These are phyloP conservation scores for Cryptosporidium tyzzeri DNA, from an alignment of 169 alveolate genomes.

Conservation along the genomic window DNA sequence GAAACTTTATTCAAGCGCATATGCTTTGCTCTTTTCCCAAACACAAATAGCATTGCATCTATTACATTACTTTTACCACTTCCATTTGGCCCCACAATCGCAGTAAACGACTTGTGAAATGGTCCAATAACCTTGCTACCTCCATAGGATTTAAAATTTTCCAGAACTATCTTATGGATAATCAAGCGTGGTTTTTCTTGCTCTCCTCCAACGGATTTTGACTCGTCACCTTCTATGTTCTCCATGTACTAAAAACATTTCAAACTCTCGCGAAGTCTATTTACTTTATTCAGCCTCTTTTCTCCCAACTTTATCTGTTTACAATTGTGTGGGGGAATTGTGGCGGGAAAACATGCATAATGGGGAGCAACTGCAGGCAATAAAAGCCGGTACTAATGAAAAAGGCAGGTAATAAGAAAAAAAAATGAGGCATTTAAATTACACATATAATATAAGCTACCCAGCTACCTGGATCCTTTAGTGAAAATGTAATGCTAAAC, in stretches of 20 bases:
- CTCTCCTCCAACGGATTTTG: background rate
- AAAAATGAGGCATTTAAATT: background rate
- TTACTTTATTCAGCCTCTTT: background rate
- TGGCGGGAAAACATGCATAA: constrained; percentile 24
- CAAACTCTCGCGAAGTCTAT: background rate
- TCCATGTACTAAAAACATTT: constrained; percentile 43
- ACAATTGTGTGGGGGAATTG: background rate
- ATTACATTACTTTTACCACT: constrained; percentile 99
- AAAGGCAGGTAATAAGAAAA: background rate
- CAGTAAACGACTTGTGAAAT: constrained; percentile 92
- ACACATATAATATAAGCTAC: background rate
- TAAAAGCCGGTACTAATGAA: background rate
- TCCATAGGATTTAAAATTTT: constrained; percentile 95
- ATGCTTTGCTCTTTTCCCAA: constrained; percentile 96
- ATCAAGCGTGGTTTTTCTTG: constrained; percentile 83
- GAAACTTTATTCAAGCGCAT: constrained; percentile 95
- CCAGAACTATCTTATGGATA: constrained; percentile 90
- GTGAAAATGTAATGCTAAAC: background rate
- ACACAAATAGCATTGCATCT: constrained; percentile 98
- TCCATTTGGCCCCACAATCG: constrained; percentile 98
- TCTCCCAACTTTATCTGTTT: background rate
- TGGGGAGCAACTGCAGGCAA: background rate
- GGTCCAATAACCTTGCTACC: constrained; percentile 94
- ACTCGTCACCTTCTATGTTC: constrained; percentile 16
- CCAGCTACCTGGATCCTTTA: background rate